Conservation (phyloP, 768 basidiomycete genomes). For the Tricholoma flavovirens region DNA sequence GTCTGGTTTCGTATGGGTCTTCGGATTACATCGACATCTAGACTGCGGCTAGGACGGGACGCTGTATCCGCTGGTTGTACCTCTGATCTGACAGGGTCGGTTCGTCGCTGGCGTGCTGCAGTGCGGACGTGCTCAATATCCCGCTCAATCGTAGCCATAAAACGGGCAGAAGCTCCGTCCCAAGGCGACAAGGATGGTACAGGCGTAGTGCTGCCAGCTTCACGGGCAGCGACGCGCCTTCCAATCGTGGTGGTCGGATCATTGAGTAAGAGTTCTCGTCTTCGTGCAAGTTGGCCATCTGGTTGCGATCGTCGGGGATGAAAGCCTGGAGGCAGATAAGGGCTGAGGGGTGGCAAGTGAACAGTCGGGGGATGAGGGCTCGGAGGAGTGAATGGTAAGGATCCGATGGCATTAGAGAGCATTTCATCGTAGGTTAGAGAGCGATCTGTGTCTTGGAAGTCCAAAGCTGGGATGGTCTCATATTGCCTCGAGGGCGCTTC, state of each 20-base stretch:
- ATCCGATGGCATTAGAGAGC: neutral
- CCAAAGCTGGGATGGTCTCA: neutral
- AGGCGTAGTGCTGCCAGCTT: constrained; percentile 22
- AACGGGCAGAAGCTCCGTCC: constrained; percentile 6
- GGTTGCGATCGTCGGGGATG: constrained; percentile 20
- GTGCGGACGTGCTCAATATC: constrained; percentile 20
- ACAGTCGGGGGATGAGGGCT: neutral
- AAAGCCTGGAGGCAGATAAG: constrained; percentile 3
- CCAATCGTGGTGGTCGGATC: constrained; percentile 35
- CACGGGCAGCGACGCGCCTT: constrained; percentile 34
- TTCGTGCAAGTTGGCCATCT: constrained; percentile 20
- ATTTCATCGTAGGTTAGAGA: neutral
- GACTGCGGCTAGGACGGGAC: constrained; percentile 13
- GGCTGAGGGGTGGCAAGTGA: neutral
- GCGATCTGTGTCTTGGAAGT: neutral
- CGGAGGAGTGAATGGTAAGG: neutral
- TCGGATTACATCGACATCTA: constrained; percentile 15
- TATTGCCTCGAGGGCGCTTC: constrained; percentile 1
- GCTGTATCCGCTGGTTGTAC: constrained; percentile 7
- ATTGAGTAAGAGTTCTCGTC: constrained; percentile 20
- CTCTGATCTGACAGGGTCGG: constrained; percentile 17
- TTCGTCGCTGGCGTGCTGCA: constrained; percentile 17
- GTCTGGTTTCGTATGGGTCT: constrained; percentile 6
- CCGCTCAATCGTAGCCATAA: constrained; percentile 17
- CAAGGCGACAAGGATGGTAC: constrained; percentile 10